Percentiles rank a stretch among this genome's conserved stretches.
Evolutionary conservation across 75 land plant genomes (phyloP).

Genomic region (Pinus taeda): DNA sequence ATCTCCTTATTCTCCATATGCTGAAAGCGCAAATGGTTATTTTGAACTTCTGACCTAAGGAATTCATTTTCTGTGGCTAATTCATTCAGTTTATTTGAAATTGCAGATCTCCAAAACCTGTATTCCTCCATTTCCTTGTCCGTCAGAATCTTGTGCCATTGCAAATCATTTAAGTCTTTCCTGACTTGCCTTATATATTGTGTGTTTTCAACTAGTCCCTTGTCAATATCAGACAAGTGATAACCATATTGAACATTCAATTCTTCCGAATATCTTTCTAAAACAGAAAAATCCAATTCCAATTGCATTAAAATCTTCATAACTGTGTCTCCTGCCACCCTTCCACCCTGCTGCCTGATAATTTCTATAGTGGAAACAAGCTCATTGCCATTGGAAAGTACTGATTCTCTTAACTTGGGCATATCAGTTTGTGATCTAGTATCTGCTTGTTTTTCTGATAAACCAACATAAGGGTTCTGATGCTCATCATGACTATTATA

Average conservation of each 20-base stretch:
- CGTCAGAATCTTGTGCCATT: slow-evolving; percentile 31
- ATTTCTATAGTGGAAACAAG: slow-evolving; percentile 33
- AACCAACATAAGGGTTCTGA: not conserved
- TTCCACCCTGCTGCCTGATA: slow-evolving; percentile 33
- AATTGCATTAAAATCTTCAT: slow-evolving; percentile 88
- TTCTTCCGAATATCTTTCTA: slow-evolving; percentile 73
- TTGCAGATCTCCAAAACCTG: not conserved
- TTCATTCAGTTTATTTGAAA: not conserved
- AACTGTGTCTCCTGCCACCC: slow-evolving; percentile 77
- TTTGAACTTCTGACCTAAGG: not conserved
- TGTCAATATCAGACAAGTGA: slow-evolving; percentile 51
- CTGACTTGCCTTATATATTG: slow-evolving; percentile 23
- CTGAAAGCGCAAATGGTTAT: too few species aligned
- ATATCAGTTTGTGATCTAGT: slow-evolving; percentile 17
- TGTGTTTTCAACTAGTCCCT: slow-evolving; percentile 36
- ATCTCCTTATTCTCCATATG: too few species aligned
- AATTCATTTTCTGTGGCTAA: not conserved
- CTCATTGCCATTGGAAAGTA: not conserved
- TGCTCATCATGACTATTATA: not conserved
- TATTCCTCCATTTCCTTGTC: not conserved
- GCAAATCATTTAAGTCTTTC: slow-evolving; percentile 29
- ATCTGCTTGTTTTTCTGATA: not conserved
- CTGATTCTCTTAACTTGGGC: not conserved
- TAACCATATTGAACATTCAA: slow-evolving; percentile 50
- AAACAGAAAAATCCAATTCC: slow-evolving; percentile 67